phyloP scores from a whole-genome alignment of 225 moss, liverwort and hornwort genomes.

The Straminergon stramineum region DNA sequence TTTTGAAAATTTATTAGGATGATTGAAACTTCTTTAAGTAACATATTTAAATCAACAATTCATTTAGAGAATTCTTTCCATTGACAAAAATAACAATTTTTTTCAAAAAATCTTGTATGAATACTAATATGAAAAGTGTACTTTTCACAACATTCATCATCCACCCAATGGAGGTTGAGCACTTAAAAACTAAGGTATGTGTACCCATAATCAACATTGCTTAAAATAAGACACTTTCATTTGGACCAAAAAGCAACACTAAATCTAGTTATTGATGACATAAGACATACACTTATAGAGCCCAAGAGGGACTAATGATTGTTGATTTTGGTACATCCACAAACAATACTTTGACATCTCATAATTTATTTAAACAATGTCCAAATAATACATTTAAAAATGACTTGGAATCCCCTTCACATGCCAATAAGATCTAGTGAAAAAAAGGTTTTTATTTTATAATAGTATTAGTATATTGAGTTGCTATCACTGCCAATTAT shows the following conservation, averaged over 20 bases:
- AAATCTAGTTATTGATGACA: background rate
- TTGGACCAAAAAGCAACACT: background rate
- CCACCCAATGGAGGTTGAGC: background rate
- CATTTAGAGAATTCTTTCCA: background rate
- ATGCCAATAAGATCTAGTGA: background rate
- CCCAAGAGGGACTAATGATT: accelerated
- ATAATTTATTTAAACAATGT: background rate
- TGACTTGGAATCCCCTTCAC: background rate
- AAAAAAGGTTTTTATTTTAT: no score
- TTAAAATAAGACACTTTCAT: background rate
- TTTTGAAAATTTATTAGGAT: background rate
- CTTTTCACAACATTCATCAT: background rate
- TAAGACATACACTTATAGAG: background rate
- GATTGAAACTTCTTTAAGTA: background rate
- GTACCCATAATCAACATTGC: background rate
- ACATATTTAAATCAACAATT: background rate
- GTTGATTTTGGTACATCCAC: accelerated
- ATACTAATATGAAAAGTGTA: background rate
- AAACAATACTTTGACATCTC: background rate
- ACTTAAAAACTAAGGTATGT: background rate
- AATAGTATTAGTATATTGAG: no score
- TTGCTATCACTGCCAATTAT: accelerated
- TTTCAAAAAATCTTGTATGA: background rate
- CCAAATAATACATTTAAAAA: background rate
- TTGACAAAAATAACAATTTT: background rate